Conservation (phyloP, 805 yeast genomes). For the Saccharomycopsis selenospora region DNA sequence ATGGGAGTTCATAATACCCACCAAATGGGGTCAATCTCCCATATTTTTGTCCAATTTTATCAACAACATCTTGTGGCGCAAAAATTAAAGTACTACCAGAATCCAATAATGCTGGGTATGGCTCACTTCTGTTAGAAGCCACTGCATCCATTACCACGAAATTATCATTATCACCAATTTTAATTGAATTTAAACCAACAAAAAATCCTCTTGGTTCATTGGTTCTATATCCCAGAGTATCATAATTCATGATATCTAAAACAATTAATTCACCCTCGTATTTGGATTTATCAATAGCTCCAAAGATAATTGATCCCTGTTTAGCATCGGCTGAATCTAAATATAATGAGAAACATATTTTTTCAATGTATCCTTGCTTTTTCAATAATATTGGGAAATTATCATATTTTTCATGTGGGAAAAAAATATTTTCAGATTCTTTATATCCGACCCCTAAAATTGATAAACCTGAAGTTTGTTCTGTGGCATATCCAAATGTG, state of each 20-base stretch:
- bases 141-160: too few relatives aligned
- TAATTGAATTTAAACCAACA: neutral
- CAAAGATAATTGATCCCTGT: conserved; percentile 57
- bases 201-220: neutral
- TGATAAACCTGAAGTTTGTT: conserved; percentile 32
- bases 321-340: conserved; percentile 36
- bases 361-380: conserved; percentile 46
- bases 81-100: neutral
- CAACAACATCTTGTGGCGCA: conserved; percentile 1
- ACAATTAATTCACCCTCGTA: conserved; percentile 41
- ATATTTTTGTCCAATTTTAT: neutral
- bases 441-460: conserved; percentile 67
- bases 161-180: neutral
- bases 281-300: conserved; percentile 62
- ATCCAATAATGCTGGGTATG: conserved; percentile 7
- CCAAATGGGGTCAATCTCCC: neutral
- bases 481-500: conserved; percentile 8
- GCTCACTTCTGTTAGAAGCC: too few relatives aligned
- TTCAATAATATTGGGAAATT: conserved; percentile 60
- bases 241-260: neutral
- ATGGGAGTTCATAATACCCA: neutral
- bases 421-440: conserved; percentile 46
- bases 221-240: neutral
- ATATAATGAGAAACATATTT: conserved; percentile 53
- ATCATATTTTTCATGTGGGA: conserved; percentile 42